These are phyloP conservation scores for Fusarium burgessii DNA, from an alignment of 2,329 filamentous ascomycete species.

Conservation along the genomic window DNA sequence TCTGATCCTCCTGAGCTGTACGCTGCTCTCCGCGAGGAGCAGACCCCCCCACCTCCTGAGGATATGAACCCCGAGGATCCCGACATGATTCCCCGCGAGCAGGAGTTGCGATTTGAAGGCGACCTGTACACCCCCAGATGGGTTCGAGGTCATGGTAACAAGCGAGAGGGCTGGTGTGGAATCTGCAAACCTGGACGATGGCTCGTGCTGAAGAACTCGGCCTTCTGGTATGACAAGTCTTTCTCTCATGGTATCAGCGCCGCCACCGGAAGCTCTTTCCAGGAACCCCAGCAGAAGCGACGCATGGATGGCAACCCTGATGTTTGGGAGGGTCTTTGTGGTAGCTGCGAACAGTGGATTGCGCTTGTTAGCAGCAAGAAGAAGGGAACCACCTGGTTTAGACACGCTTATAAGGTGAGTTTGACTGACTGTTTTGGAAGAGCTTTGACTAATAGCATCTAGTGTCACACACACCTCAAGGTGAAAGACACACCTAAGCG, in stretches of 20 bases:
- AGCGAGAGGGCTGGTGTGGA: conserved; percentile 90
- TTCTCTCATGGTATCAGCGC: conserved; percentile 90
- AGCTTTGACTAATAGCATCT: conserved; percentile 38
- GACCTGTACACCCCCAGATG: conserved; percentile 87
- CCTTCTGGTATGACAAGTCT: conserved; percentile 94
- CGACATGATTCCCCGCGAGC: conserved; percentile 81
- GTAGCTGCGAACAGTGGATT: conserved; percentile 84
- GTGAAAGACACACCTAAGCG: conserved; percentile 78
- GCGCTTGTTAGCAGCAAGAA: conserved; percentile 87
- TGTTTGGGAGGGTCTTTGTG: conserved; percentile 84
- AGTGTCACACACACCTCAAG: conserved; percentile 80
- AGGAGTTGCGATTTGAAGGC: conserved; percentile 81
- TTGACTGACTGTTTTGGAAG: neutral
- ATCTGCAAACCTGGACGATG: conserved; percentile 88
- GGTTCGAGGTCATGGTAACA: conserved; percentile 88
- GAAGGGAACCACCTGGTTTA: conserved; percentile 92
- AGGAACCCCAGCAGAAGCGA: conserved; percentile 79
- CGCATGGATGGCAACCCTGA: conserved; percentile 84
- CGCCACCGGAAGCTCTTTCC: conserved; percentile 81
- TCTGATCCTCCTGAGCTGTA: conserved; percentile 83
- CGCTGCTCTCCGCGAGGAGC: conserved; percentile 79
- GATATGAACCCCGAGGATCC: conserved; percentile 85
- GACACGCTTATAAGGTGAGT: conserved; percentile 86
- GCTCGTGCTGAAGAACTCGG: conserved; percentile 90
- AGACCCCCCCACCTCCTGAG: conserved; percentile 78